phyloP scores from a whole-genome alignment of 176 grass and related monocot genomes.

The Olyra latifolia region DNA sequence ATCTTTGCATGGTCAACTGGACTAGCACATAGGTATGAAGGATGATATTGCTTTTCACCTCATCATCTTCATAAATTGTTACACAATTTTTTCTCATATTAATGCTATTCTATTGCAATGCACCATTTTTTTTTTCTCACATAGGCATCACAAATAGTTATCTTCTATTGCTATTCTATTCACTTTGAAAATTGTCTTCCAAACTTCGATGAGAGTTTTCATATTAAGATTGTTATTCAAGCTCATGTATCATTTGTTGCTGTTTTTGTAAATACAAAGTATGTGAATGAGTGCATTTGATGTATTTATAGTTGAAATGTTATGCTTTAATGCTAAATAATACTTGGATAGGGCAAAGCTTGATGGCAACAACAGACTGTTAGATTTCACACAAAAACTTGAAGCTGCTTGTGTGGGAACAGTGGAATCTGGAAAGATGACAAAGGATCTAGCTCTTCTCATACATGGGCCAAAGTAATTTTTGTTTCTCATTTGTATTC shows the following conservation, averaged over 20 bases:
- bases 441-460: slow-evolving; percentile 76
- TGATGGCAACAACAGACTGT: slow-evolving; percentile 45
- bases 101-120: background rate
- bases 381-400: slow-evolving; percentile 59
- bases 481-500: background rate
- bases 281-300: background rate
- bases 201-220: background rate
- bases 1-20: slow-evolving; percentile 81
- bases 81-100: background rate
- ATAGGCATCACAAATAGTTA: too few species aligned
- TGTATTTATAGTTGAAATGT: background rate
- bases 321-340: background rate
- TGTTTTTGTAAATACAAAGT: background rate
- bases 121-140: background rate
- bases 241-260: background rate
- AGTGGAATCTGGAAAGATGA: slow-evolving; percentile 87
- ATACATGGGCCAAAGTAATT: slow-evolving; percentile 64
- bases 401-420: slow-evolving; percentile 67
- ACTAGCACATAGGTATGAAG: slow-evolving; percentile 63
- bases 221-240: background rate
- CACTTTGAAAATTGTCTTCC: background rate
- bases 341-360: slow-evolving; percentile 59
- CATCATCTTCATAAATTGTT: background rate
- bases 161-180: too few species aligned
- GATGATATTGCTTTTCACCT: background rate